Conservation (phyloP, 108 stramenopile species). For the Ochromonas danica region DNA sequence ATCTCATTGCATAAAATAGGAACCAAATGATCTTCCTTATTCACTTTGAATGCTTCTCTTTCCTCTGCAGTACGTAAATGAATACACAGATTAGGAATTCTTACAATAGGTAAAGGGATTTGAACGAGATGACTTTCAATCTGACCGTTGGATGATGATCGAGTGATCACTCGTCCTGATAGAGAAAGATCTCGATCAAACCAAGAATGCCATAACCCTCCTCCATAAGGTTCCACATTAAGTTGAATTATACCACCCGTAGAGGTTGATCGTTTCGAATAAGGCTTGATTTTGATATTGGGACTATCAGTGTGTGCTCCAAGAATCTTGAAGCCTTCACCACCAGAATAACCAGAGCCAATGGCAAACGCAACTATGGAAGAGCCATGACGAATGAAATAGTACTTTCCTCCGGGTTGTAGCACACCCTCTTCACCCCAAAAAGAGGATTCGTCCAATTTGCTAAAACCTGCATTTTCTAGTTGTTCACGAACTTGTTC, state of each 20-base stretch:
- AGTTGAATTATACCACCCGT: conserved; percentile 62
- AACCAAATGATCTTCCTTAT: conserved; percentile 85
- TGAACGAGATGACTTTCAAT: conserved; percentile 38
- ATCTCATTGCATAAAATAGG: conserved; percentile 78
- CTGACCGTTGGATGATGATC: background rate
- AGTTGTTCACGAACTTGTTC: conserved; percentile 12
- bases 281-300: conserved; percentile 47
- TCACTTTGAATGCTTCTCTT: conserved; percentile 49
- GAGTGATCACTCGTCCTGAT: conserved; percentile 80
- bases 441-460: conserved; percentile 37
- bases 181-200: conserved; percentile 81
- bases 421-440: background rate
- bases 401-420: conserved; percentile 43
- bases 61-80: conserved; percentile 61
- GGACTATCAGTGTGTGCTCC: conserved; percentile 57
- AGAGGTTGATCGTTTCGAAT: background rate
- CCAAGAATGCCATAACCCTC: conserved; percentile 92
- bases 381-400: conserved; percentile 35
- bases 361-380: conserved; percentile 52
- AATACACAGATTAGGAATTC: conserved; percentile 89
- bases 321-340: conserved; percentile 36
- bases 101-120: conserved; percentile 70
- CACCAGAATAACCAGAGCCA: conserved; percentile 35
- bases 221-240: conserved; percentile 84
- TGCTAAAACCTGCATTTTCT: conserved; percentile 12